phyloP scores from a whole-genome alignment of 2,329 filamentous ascomycete species.

The Cyphellophora europaea region DNA sequence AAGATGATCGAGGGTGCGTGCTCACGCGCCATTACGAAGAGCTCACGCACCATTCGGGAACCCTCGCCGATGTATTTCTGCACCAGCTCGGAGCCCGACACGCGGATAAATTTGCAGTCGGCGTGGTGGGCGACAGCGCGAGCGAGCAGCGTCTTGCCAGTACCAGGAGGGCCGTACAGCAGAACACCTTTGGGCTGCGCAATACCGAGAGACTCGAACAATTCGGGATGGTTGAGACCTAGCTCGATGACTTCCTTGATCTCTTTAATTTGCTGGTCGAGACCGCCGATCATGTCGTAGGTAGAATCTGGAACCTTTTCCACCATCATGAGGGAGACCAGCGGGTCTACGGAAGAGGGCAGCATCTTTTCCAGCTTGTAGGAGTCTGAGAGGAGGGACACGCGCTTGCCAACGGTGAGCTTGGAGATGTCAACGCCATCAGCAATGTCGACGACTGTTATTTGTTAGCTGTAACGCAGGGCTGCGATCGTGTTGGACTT shows the following conservation, averaged over 20 bases:
- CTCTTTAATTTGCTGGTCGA: slow-evolving; percentile 99
- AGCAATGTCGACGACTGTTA: slow-evolving; percentile 81
- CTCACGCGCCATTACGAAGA: slow-evolving; percentile 98
- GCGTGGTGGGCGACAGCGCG: slow-evolving; percentile 96
- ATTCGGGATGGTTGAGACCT: slow-evolving; percentile 92
- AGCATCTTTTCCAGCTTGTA: slow-evolving; percentile 99
- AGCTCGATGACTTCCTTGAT: slow-evolving; percentile 99
- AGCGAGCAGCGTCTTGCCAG: slow-evolving; percentile 90
- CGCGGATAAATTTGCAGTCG: slow-evolving; percentile 97
- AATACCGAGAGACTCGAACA: slow-evolving; percentile 98
- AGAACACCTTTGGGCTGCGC: slow-evolving; percentile 96
- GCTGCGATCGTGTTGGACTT: slow-evolving; percentile 25
- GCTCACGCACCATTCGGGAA: slow-evolving; percentile 93
- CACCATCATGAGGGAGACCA: slow-evolving; percentile 99
- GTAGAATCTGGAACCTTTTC: slow-evolving; percentile 99
- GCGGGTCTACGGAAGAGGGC: slow-evolving; percentile 92
- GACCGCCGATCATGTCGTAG: slow-evolving; percentile 99
- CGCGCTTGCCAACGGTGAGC: slow-evolving; percentile 93
- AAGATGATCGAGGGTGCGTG: slow-evolving; percentile 98
- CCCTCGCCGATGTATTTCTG: slow-evolving; percentile 99
- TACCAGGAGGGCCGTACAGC: slow-evolving; percentile 92
- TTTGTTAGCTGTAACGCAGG: slow-evolving; percentile 16
- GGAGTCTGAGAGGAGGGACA: slow-evolving; percentile 89
- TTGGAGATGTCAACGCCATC: slow-evolving; percentile 92
- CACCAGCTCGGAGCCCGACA: slow-evolving; percentile 90